phyloP scores from a whole-genome alignment of 78 protist species.

The Parvularia atlantis region DNA sequence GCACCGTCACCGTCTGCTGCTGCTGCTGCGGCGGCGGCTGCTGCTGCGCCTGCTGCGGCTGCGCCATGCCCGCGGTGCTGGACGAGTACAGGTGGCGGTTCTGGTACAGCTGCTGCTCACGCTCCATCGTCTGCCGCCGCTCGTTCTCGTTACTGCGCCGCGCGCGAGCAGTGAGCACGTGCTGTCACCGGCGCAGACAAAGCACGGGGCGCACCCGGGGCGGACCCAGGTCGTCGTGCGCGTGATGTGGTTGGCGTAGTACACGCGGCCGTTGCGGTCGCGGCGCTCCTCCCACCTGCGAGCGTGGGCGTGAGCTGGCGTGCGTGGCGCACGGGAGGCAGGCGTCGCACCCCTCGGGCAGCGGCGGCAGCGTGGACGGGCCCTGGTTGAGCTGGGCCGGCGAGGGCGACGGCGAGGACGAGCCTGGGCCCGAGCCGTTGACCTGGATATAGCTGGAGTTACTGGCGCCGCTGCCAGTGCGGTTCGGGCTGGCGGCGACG shows the following conservation, averaged over 20 bases:
- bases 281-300: slow-evolving; percentile 19
- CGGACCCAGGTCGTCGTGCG: slow-evolving; percentile 33
- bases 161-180: no score
- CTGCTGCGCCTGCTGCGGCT: no score
- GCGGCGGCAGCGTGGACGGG: background rate
- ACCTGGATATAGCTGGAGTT: no score
- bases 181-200: background rate
- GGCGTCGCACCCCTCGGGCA: background rate
- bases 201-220: no score
- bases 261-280: slow-evolving; percentile 9
- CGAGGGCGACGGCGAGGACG: background rate
- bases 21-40: background rate
- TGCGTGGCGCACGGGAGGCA: background rate
- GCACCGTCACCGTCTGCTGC: background rate
- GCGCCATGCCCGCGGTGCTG: no score
- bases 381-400: background rate
- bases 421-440: background rate
- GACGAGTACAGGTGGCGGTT: no score
- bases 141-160: no score
- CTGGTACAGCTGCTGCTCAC: no score
- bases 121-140: no score
- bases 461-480: no score
- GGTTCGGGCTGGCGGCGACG: no score
- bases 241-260: slow-evolving; percentile 46
- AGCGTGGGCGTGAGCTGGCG: background rate